A percentile compares a stretch with the other conserved stretches of the same genome.
These are phyloP conservation scores for Pinus albicaulis DNA, from an alignment of 75 land plant species.

Conservation along the genomic window DNA sequence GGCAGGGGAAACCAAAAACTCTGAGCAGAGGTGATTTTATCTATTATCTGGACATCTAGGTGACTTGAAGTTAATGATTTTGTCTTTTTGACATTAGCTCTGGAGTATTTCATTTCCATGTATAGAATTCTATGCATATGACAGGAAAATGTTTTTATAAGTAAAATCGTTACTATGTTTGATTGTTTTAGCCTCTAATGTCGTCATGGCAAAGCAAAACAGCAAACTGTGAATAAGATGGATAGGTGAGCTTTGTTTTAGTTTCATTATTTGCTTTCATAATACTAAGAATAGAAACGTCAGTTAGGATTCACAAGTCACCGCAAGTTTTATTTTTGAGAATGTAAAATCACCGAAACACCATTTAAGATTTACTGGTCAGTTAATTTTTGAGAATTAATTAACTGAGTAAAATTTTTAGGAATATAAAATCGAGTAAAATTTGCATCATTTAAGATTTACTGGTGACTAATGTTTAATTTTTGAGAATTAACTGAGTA, in stretches of 20 bases:
- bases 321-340: no score
- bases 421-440: no score
- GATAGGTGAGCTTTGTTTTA: background rate
- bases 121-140: background rate
- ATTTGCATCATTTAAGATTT: no score
- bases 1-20: background rate
- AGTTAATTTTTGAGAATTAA: no score
- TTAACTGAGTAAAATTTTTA: no score
- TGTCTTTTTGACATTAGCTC: background rate
- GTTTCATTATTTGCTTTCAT: background rate
- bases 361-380: no score
- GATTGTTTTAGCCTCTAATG: background rate
- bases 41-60: slow-evolving; percentile 3
- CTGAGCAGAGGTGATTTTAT: background rate
- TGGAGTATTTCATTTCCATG: background rate
- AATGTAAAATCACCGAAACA: no score
- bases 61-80: background rate
- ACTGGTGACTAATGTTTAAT: no score
- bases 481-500: no score
- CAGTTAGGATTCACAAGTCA: background rate
- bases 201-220: background rate
- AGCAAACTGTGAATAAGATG: background rate
- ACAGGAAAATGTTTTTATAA: background rate
- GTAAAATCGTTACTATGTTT: background rate
- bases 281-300: background rate